Conservation (phyloP, 108 stramenopile species). For the Pseudonitzschia pungens region DNA sequence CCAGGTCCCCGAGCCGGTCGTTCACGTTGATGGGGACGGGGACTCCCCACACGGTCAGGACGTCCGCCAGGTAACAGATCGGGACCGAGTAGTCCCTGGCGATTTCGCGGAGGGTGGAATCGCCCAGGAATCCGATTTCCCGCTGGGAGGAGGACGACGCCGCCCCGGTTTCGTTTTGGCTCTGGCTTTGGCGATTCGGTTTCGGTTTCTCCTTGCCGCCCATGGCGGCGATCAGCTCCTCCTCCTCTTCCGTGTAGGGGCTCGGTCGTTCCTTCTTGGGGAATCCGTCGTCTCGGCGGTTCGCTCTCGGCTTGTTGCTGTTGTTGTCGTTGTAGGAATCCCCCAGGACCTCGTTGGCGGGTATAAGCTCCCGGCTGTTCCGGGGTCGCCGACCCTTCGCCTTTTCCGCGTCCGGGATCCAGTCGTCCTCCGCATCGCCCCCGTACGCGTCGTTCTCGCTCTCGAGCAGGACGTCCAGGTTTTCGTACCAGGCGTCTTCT, state of each 20-base stretch:
- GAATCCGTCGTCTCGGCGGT: not conserved
- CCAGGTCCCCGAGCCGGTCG: conserved; percentile 78
- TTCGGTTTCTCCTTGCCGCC: conserved; percentile 62
- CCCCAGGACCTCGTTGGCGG: conserved; percentile 29
- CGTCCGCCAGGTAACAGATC: conserved; percentile 82
- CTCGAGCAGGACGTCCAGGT: conserved; percentile 24
- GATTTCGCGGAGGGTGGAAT: conserved; percentile 76
- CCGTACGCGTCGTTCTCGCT: conserved; percentile 29
- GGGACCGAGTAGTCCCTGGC: conserved; percentile 75
- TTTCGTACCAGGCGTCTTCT: conserved; percentile 22
- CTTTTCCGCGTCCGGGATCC: conserved; percentile 58
- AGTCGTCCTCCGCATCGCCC: conserved; percentile 40
- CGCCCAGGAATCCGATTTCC: conserved; percentile 79
- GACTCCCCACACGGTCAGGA: conserved; percentile 78
- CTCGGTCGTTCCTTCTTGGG: conserved; percentile 26
- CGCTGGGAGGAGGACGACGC: too few relatives aligned
- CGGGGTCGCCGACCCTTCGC: conserved; percentile 23
- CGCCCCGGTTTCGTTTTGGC: conserved; percentile 6
- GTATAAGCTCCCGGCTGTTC: conserved; percentile 5
- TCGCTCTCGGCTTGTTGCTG: conserved; percentile 6
- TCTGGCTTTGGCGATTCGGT: too few relatives aligned
- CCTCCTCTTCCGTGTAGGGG: conserved; percentile 74
- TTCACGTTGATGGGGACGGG: conserved; percentile 69
- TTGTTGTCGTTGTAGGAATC: not conserved
- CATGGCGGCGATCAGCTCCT: conserved; percentile 68